Base-by-base conservation (phyloP, 441 rosid genomes). In the Aleurites moluccanus region DNA sequence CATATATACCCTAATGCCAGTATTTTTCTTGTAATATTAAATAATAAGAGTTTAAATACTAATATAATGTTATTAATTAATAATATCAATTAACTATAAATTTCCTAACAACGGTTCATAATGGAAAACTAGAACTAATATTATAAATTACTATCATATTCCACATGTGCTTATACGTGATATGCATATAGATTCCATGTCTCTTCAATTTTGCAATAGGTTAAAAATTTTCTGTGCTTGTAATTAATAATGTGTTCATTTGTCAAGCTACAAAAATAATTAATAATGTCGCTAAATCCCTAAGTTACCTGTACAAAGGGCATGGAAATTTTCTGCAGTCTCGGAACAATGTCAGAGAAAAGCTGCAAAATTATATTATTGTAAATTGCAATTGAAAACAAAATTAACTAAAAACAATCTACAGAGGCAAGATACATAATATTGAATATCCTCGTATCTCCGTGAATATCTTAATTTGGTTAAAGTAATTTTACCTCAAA, bases 301-400 rank as follows among this genome's bases (percentile, higher is more conserved):
- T n/a, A n/a, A n/a, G n/a, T n/a, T n/a, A 92, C 99, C 97, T 83
- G 98, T 91, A 81, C 95, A 95, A 47, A 95, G 94, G 38, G 92
- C 97, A 52, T 93, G 95, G 64, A 91, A 93, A 84, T 96, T 96
- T 83, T 96, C 99, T 21, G 90, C 88, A 33, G 98, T 92, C 81
- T 87, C 45, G 98, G 97, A 72, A 91, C 97, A 76, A 87, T 77
- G 71, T 92, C 97, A 77, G 86, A 77, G 74, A 89, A 96, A 77
- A 96, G 99, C 99, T 96, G 86, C 63, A 83, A 11, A 75, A 66
- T 64, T 38, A 33, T 71, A 42, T 57, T 27, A 47, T 52, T 55
- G 30, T 5, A 14, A 61, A 64, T 15, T 0, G 4, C 15, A 20
- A 1, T 1, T 8, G 28, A n/a, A 20, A 64, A 2, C 2, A 4